Evolutionary conservation across 2,329 filamentous ascomycete genomes (phyloP), one percentile per base, ranked within the genome.

Genomic region (Diaporthe sp.): DNA sequence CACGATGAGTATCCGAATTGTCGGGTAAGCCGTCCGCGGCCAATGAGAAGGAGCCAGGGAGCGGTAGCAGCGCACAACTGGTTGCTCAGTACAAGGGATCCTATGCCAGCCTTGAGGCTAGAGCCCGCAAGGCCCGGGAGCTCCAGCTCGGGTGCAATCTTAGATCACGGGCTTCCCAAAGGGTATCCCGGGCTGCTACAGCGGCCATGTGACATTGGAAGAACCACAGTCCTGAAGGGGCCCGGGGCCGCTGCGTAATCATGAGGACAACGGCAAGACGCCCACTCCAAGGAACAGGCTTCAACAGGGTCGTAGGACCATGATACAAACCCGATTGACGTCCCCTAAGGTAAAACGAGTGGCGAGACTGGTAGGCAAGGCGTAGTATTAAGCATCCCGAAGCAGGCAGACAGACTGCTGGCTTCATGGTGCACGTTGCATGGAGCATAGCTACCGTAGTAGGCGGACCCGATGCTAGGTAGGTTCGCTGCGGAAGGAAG

Each of bases 41-140:
- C 63, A 74, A 76, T 71, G 65, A 71, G 28, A n/a, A 55, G 15
- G 17, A 28, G 42, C 20, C 34, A 37, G 28, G 67, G 4, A 6
- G 42, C 10, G 20, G 37, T 12, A 25, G 17, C 20, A 39, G 25
- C 28, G 37, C n/a, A 42, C 25, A 28, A 39, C 31, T 39, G 34
- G 15, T 34, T 42, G 34, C 28, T 31, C 25, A 72, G 25, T 42
- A 67, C 65, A 51, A 60, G 75, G 42, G 57, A 60, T 61, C 58
- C 58, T 75, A 47, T 60, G 42, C 57, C 67, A 75, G n/a, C 5
- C 34, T 31, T 39, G n/a, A 53, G 39, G 57, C 47, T 53, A 74
- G 71, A 31, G 34, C 65, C 58, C 22, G 39, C 22, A 51, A 9
- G n/a, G 25, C 15, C 22, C 49, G 57, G 9, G 39, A 34, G 58